Evolutionary conservation across 441 rosid species (phyloP), one percentile per base, ranked within the genome.

Genomic region (Metrosideros polymorpha): DNA sequence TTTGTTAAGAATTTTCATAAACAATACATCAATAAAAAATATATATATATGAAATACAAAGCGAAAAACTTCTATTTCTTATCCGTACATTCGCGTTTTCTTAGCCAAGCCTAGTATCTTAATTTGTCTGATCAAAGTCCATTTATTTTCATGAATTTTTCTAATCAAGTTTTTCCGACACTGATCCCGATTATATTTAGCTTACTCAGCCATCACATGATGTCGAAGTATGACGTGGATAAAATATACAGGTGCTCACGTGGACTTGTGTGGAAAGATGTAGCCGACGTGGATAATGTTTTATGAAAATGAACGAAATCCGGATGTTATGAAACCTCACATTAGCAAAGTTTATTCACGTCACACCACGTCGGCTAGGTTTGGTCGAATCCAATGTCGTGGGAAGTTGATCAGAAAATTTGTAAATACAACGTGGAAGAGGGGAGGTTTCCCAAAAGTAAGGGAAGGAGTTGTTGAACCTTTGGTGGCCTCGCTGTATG

Each of bases 181-280:
- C 35, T 29, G 15, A 29, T 59, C 10, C 5, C 5, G 39, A 59
- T 59, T 22, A 59, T 29, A 29, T 29, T 59, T 59, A 29, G 35
- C 18, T 29, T 35, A 29, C 10, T 59, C 1, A 0, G 5, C 18
- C 32, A 57, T n/a, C 32, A 0, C 18, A 6, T 14, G 32, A n/a
- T 0, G 18, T 0, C 1, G 5, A 7, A n/a, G 29, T 59, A 59
- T 15, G 71, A 29, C 7, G 5, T 0, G 0, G 18, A 6, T n/a
- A 12, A 57, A 57, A 57, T 57, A 3, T 17, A 1, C 1, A 2
- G 18, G 18, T 57, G 39, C 39, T 59, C 10, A 3, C 39, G 5
- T 29, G 39, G 22, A 29, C 71, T 13, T 14, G 5, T 7, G 18
- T 29, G 39, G 71, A 29, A 6, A 57, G 32, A 5, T 57, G 32